These are phyloP conservation scores for Dipteronia dyeriana DNA, from an alignment of 345 rosid species.

Conservation along the genomic window DNA sequence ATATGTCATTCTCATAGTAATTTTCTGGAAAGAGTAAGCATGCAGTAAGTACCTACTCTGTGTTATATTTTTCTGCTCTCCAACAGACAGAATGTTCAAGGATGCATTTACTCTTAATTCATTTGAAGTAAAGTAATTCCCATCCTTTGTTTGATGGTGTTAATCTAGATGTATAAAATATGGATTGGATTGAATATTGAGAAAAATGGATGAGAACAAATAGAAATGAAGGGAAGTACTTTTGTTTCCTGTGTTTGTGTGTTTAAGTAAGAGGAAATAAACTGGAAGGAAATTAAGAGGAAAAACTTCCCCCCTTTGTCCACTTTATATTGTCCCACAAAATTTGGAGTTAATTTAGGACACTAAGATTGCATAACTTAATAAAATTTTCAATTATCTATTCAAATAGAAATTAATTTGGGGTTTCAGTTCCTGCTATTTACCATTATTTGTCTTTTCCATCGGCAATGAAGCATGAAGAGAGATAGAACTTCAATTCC, in stretches of 20 bases:
- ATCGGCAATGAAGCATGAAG: not conserved
- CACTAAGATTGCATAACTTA: not conserved
- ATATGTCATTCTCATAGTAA: not conserved
- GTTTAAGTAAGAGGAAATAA: not conserved
- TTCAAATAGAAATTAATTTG: not conserved
- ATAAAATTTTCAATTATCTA: not conserved
- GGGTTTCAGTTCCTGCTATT: not conserved
- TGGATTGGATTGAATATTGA: too few species aligned
- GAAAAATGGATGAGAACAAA: not conserved
- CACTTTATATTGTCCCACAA: not conserved
- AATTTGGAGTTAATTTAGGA: not conserved
- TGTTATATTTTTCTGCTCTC: not conserved
- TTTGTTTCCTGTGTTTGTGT: not conserved
- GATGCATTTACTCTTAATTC: conserved; percentile 5
- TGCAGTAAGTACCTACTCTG: not conserved
- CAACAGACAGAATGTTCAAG: not conserved
- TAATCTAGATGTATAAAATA: too few species aligned
- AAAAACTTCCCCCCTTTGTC: not conserved
- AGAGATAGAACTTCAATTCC: not conserved
- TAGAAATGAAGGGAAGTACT: not conserved
- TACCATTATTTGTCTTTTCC: not conserved
- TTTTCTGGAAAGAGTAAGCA: conserved; percentile 6
- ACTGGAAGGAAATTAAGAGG: not conserved
- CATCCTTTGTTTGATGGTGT: conserved; percentile 1
- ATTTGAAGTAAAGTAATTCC: not conserved